Evolutionary conservation across 768 basidiomycete species (phyloP).

Genomic region (Lactifluus piperatus): DNA sequence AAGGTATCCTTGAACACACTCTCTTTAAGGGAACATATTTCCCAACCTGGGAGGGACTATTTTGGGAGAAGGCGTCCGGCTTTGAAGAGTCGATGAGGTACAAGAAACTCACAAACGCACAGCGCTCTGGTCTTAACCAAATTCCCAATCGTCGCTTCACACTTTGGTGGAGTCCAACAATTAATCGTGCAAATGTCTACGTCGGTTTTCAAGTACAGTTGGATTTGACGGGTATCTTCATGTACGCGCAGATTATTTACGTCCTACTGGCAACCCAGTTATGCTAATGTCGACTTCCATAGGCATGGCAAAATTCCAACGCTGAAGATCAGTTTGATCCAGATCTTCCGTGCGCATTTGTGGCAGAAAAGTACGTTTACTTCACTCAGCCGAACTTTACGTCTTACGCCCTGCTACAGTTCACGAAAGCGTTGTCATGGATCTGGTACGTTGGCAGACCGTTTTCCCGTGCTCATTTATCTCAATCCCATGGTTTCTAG

Average conservation of each 20-base stretch:
- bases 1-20: constrained; percentile 93
- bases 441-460: constrained; percentile 42
- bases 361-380: constrained; percentile 86
- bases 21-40: constrained; percentile 97
- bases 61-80: constrained; percentile 98
- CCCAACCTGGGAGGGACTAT: constrained; percentile 96
- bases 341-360: constrained; percentile 99
- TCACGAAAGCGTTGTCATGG: constrained; percentile 90
- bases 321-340: constrained; percentile 96
- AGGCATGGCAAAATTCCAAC: constrained; percentile 99
- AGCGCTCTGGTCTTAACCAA: constrained; percentile 94
- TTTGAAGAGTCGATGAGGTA: constrained; percentile 96
- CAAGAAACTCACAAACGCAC: constrained; percentile 96
- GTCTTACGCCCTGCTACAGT: constrained; percentile 35
- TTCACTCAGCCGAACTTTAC: constrained; percentile 21
- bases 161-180: constrained; percentile 98
- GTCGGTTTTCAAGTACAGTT: constrained; percentile 99
- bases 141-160: constrained; percentile 99
- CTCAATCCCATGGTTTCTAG: constrained; percentile 27
- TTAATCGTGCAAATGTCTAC: constrained; percentile 98
- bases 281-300: constrained; percentile 14
- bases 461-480: neutral
- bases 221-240: constrained; percentile 95
- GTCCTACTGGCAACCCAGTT: neutral
- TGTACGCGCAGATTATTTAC: constrained; percentile 34